Evolutionary conservation across 202 grass and related monocot species (phyloP).

Genomic region (Zoysia matrella): DNA sequence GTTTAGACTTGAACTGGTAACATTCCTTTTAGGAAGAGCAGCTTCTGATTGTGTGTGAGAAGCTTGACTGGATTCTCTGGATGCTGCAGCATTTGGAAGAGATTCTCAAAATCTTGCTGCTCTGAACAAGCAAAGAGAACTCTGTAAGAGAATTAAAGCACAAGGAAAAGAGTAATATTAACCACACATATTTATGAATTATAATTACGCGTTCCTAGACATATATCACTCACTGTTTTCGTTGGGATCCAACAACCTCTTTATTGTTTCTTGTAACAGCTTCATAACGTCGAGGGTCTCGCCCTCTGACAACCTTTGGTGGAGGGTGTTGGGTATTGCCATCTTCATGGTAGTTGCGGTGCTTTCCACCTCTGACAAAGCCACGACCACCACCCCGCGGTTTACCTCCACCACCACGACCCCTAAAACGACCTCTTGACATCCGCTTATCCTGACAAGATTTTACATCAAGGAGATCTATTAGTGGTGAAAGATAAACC

Average conservation of each 20-base stretch:
- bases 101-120: slow-evolving; percentile 25
- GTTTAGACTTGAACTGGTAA: too few relatives aligned
- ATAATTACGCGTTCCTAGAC: slow-evolving; percentile 16
- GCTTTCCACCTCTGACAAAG: too few relatives aligned
- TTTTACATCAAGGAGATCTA: slow-evolving; percentile 24
- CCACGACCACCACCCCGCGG: slow-evolving; percentile 40
- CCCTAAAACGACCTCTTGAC: slow-evolving; percentile 72
- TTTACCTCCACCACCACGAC: slow-evolving; percentile 61
- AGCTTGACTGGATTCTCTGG: slow-evolving; percentile 55
- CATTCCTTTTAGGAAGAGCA: slow-evolving; percentile 4
- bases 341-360: too few relatives aligned
- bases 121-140: slow-evolving; percentile 10
- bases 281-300: too few relatives aligned
- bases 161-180: slow-evolving; percentile 34
- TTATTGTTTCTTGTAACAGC: slow-evolving; percentile 43
- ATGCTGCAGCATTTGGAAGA: slow-evolving; percentile 44
- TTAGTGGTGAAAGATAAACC: not conserved
- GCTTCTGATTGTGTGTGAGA: slow-evolving; percentile 50
- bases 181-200: slow-evolving; percentile 8
- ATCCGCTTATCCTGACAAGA: slow-evolving; percentile 60
- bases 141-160: slow-evolving; percentile 16
- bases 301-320: too few relatives aligned
- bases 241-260: slow-evolving; percentile 54
- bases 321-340: too few relatives aligned
- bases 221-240: slow-evolving; percentile 61